Evolutionary conservation across 805 yeast species (phyloP).

Genomic region (Cyberlindnera xishuangbannaensis): DNA sequence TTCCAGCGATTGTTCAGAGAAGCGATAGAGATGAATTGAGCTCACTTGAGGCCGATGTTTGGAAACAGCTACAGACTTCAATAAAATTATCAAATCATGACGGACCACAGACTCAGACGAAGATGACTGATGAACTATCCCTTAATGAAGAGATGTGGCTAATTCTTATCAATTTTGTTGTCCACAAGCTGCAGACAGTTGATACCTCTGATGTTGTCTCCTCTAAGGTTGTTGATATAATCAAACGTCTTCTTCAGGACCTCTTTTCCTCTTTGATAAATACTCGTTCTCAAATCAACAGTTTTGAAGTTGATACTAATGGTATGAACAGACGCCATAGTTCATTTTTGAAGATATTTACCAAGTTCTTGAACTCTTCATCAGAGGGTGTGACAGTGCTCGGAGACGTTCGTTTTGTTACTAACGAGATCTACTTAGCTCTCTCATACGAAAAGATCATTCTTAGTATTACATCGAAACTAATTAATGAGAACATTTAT

Average conservation of each 20-base stretch:
- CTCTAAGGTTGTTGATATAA: conserved; percentile 26
- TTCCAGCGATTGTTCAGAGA: conserved; percentile 8
- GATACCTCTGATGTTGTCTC: conserved; percentile 18
- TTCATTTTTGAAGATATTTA: conserved; percentile 51
- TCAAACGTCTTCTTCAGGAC: conserved; percentile 37
- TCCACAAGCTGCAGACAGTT: conserved; percentile 28
- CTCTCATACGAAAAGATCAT: conserved; percentile 60
- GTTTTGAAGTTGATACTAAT: conserved; percentile 13
- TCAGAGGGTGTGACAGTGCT: conserved; percentile 43
- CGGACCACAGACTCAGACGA: conserved; percentile 8
- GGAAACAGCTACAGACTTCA: conserved; percentile 32
- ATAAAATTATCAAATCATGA: conserved; percentile 26
- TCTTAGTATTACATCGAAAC: conserved; percentile 41
- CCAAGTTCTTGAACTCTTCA: conserved; percentile 46
- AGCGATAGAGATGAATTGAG: conserved; percentile 13
- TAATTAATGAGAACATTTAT: conserved; percentile 53
- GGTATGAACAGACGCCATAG: conserved; percentile 19
- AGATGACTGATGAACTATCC: conserved; percentile 16
- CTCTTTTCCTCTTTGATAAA: conserved; percentile 36
- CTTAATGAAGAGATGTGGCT: conserved; percentile 35
- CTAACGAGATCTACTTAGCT: conserved; percentile 59
- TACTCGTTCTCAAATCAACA: conserved; percentile 22
- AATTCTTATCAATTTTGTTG: conserved; percentile 33
- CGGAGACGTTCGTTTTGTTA: conserved; percentile 52
- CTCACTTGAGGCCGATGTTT: conserved; percentile 26